phyloP scores from a whole-genome alignment of 805 yeast species.

The Tetrapisispora namnaoensis region DNA sequence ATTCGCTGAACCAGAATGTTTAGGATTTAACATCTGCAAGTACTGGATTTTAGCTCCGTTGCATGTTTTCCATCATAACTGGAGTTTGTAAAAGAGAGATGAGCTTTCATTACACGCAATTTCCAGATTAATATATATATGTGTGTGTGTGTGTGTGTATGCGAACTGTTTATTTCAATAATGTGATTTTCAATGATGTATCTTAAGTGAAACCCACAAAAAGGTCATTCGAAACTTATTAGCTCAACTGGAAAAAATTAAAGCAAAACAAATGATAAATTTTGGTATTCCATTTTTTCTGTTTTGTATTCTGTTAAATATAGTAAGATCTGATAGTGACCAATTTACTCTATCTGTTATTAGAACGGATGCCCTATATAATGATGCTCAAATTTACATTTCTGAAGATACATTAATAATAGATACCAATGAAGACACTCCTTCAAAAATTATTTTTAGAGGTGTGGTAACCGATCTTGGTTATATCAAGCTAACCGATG shows the following conservation, averaged over 20 bases:
- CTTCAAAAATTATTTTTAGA: not conserved
- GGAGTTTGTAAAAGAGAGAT: not conserved
- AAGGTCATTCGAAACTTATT: not conserved
- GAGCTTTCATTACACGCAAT: no score
- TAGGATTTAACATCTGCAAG: not conserved
- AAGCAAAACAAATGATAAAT: not conserved
- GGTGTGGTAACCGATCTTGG: slow-evolving; percentile 27
- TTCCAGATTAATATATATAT: no score
- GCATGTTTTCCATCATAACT: not conserved
- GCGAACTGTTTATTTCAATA: no score
- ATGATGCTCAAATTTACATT: not conserved
- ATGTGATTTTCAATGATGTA: no score
- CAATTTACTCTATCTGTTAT: not conserved
- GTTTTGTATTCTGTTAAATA: not conserved
- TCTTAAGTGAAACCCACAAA: no score
- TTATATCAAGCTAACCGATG: slow-evolving; percentile 21
- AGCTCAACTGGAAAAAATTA: not conserved
- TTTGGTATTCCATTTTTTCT: not conserved
- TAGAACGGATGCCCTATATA: not conserved
- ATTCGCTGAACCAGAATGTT: not conserved
- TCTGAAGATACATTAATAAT: not conserved
- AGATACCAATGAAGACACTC: not conserved
- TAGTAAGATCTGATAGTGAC: not conserved
- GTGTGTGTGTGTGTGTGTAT: not conserved
- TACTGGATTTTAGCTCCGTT: not conserved